Evolutionary conservation across 129 eudicot genomes (phyloP), one percentile per base, ranked within the genome.

Genomic region (Flaveria bidentis): DNA sequence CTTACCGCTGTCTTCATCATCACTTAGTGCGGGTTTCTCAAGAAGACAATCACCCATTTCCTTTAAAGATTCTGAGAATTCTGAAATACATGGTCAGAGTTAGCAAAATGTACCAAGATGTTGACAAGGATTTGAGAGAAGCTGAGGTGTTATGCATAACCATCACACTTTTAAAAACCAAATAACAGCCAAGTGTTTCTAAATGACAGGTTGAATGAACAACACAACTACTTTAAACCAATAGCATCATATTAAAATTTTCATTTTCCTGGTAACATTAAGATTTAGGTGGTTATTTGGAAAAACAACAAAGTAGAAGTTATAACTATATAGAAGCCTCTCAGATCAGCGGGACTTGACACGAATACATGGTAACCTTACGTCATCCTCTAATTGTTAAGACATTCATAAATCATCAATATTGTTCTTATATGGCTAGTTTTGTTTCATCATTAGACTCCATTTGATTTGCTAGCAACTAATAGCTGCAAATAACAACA

Each of bases 41-140:
- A 93, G 92, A 90, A 93, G 96, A 76, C 97, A 90, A 79, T 80
- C 92, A 50, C 98, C 98, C 96, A 93, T 90, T 80, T 90, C 97
- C 76, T 78, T 64, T 30, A 93, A 76, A 12, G 98, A 93, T 73
- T 93, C 98, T 4, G 98, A 93, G 83, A 93, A 90, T 82, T 93
- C 98, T 93, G 93, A 71, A 84, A 71, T 2, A 81, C 56, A 67
- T 66, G 15, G 56, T 25, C 33, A 75, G 55, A 44, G 79, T 83
- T 72, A 88, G 77, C 41, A 44, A 25, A 49, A 76, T 65, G 50
- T 60, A 65, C 7, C 44, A 67, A 71, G 53, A 68, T 8, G 41
- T 52, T 16, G 57, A 65, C 44, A 61, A 44, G 8, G 46, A 20
- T 72, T 23, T 41, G 5, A 28, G 63, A 18, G 73, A 56, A 78